Base-by-base conservation (phyloP, 139 green algal genomes). In the Raphidocelis subcapitata region DNA sequence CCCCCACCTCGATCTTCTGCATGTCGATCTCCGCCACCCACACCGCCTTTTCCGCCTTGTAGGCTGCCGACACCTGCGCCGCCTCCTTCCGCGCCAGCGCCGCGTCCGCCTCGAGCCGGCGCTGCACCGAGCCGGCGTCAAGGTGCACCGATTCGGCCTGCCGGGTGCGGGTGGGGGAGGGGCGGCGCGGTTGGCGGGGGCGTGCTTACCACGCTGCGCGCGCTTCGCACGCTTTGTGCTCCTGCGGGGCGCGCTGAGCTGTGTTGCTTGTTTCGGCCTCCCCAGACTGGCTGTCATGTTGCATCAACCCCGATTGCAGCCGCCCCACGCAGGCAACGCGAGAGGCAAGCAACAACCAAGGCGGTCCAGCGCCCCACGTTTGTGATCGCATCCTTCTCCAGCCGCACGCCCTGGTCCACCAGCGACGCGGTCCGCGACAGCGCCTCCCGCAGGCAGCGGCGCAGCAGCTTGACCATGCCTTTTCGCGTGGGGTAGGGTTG, bases 401-500 rank as follows among this genome's bases (percentile, higher is more conserved):
- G 70, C 60, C 79, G 84, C 23, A 84, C 65, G 52, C 82, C 79
- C 20, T 80, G 62, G 14, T 90, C 84, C 10, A 94, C 77, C 64
- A 90, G 92, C 16, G 64, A 52, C 2, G 74, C 77, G 3, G 80
- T 62, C 1, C 84, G 77, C 10, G 46, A 49, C 31, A 83, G 84
- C 59, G 90, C 71, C 75, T 94, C 85, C 21, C 83, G 83, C 61
- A 94, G 59, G 51, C 79, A 86, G 5, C 84, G 78, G 36, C 91
- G 74, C 73, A 95, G 67, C 46, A 89, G 75, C 85, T 95, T 94
- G 4, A 96, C 90, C 12, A 95, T 79, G 0, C 71, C 88, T 93
- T 77, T n/a, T 4, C 55, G 26, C 5, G 8, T 59, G n/a, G n/a
- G n/a, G n/a, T n/a, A n/a, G n/a, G n/a, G n/a, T n/a, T n/a, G n/a